A percentile compares a stretch with the other conserved stretches of the same genome.
Conservation (phyloP, 257 asterid species). For the Schizonepeta tenuifolia region DNA sequence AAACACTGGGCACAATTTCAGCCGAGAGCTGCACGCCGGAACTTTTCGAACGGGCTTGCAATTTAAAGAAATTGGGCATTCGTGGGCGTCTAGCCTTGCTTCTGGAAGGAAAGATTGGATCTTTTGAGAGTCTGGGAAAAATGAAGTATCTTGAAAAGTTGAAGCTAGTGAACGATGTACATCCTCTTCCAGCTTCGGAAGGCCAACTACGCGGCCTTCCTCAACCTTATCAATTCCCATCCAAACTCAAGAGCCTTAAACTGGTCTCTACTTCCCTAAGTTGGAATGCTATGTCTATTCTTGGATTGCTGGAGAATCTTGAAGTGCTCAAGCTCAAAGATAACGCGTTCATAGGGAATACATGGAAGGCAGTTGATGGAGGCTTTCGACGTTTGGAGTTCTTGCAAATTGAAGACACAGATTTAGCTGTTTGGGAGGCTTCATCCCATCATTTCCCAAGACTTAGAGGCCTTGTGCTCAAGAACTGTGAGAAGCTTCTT, state of each 20-base stretch:
- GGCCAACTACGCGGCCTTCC: background rate
- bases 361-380: background rate
- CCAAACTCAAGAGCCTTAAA: background rate
- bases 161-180: background rate
- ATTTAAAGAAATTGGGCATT: slow-evolving; percentile 24
- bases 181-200: background rate
- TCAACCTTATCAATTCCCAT: slow-evolving; percentile 1
- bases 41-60: background rate
- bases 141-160: background rate
- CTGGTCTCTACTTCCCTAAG: background rate
- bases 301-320: background rate
- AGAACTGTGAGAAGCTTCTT: slow-evolving; percentile 5
- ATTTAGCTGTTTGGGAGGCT: slow-evolving; percentile 6
- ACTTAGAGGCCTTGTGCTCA: background rate
- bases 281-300: background rate
- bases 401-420: background rate
- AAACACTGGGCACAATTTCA: background rate
- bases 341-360: background rate
- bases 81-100: slow-evolving; percentile 6
- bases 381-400: background rate
- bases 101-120: background rate
- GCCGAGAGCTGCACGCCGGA: background rate
- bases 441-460: background rate
- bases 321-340: slow-evolving; percentile 9
- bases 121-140: background rate